These are phyloP conservation scores for Paecilomyces niveus DNA, from an alignment of 2,329 filamentous ascomycete species.

Conservation along the genomic window DNA sequence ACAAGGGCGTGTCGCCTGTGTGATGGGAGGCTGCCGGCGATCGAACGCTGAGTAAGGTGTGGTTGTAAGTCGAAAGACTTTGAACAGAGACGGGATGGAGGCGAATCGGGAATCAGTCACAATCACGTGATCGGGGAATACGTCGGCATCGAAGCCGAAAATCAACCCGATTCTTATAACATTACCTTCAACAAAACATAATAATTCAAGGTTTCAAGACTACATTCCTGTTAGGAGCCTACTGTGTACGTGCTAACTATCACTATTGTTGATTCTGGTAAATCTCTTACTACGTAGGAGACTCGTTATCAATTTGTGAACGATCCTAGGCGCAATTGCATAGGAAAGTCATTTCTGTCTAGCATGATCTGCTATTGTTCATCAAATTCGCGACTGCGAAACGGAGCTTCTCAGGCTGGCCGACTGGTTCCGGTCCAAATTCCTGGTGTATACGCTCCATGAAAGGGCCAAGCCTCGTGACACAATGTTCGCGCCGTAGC, in stretches of 20 bases:
- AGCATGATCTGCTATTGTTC: neutral
- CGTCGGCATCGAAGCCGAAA: neutral
- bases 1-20: neutral
- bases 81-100: neutral
- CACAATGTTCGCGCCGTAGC: neutral
- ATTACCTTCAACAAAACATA: neutral
- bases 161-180: neutral
- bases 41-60: neutral
- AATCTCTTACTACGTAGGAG: neutral
- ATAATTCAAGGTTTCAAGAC: neutral
- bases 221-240: neutral
- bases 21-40: neutral
- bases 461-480: neutral
- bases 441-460: neutral
- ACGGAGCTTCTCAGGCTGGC: neutral
- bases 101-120: neutral
- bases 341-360: neutral
- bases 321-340: neutral
- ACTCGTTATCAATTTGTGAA: neutral
- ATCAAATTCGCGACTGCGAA: neutral
- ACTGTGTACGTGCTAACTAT: neutral
- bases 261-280: neutral
- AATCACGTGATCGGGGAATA: neutral
- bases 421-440: neutral
- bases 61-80: neutral